phyloP scores from a whole-genome alignment of 495 filamentous ascomycete genomes.

The Mytilinidion resinicola region DNA sequence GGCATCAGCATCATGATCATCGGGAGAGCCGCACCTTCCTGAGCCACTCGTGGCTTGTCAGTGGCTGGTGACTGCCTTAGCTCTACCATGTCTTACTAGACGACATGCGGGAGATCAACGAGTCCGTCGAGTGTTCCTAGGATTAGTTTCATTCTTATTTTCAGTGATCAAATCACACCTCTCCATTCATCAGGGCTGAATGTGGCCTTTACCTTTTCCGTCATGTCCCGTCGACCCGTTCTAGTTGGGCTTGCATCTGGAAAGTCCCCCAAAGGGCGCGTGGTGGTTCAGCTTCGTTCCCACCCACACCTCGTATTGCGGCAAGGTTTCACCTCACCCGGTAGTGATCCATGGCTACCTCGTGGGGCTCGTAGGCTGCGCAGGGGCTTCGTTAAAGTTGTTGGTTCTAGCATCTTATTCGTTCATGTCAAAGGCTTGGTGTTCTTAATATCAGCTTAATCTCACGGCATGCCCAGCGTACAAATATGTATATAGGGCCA shows the following conservation, averaged over 20 bases:
- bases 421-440: neutral
- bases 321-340: neutral
- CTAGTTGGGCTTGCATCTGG: neutral
- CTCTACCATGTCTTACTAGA: neutral
- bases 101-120: neutral
- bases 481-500: slow-evolving; percentile 19
- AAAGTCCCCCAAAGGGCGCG: neutral
- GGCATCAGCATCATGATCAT: no score
- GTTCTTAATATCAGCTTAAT: no score
- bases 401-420: neutral
- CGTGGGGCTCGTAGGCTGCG: no score
- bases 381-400: no score
- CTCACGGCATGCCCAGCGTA: no score
- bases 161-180: neutral
- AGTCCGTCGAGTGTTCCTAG: neutral
- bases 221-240: neutral
- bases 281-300: neutral
- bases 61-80: neutral
- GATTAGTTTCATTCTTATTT: neutral
- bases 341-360: no score
- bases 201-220: neutral
- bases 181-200: neutral
- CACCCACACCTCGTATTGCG: neutral
- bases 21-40: neutral
- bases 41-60: neutral